A percentile compares a stretch with the other conserved stretches of the same genome.
Conservation (phyloP, 148 eudicot species). For the Cornus florida region DNA sequence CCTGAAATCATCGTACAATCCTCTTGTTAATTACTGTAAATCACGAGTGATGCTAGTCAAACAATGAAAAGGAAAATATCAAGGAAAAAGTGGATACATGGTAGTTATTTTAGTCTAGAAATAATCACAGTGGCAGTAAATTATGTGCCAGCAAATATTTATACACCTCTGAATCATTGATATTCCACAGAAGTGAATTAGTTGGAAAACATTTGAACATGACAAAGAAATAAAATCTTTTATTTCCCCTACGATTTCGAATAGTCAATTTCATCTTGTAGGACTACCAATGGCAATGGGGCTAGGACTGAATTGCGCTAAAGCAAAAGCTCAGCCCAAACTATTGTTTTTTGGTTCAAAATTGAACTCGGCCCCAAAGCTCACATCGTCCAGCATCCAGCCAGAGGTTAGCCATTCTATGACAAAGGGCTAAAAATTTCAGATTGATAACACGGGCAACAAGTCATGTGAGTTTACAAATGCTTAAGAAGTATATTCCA, state of each 20-base stretch:
- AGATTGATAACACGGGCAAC: too few relatives aligned
- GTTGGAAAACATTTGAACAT: not conserved
- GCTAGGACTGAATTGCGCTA: not conserved
- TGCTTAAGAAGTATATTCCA: too few relatives aligned
- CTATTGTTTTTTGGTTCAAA: not conserved
- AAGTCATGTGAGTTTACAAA: too few relatives aligned
- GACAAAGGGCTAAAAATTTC: too few relatives aligned
- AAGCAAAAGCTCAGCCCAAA: not conserved
- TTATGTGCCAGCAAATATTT: too few relatives aligned
- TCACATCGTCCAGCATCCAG: not conserved
- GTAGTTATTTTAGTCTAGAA: too few relatives aligned
- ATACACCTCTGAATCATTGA: too few relatives aligned
- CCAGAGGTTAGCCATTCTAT: not conserved
- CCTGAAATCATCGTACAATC: not conserved
- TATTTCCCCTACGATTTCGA: not conserved
- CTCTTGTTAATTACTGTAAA: not conserved
- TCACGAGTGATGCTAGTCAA: not conserved
- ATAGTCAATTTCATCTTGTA: not conserved
- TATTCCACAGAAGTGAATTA: too few relatives aligned
- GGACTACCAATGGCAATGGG: not conserved
- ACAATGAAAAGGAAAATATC: not conserved
- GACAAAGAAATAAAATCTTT: not conserved
- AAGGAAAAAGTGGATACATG: not conserved
- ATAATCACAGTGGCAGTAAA: too few relatives aligned
- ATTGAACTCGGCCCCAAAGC: not conserved